Evolutionary conservation across 1,284 basidiomycete species (phyloP), one percentile per base, ranked within the genome.

Genomic region (Anthracocystis panici-leucophaei): DNA sequence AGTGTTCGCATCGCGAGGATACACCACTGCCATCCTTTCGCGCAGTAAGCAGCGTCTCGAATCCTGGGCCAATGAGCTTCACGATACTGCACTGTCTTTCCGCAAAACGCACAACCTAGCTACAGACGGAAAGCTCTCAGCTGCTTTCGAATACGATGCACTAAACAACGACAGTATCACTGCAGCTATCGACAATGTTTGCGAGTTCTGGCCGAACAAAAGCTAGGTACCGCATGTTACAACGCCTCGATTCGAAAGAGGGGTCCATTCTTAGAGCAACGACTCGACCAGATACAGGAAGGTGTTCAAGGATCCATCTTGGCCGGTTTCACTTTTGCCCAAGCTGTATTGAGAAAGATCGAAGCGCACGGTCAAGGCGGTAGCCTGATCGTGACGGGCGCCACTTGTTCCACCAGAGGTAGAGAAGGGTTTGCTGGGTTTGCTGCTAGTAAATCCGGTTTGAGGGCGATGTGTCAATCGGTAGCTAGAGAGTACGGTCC

Each of bases 381-480:
- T 6, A 70, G 12, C 16, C 44, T 82, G 38, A 52, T 82, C 18
- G 79, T 80, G 4, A 82, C 80, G 2, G 80, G 80, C 10, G 80
- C 80, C 5, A 80, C 79, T 3, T 68, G 62, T 20, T 66, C 65
- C 23, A 78, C 63, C 0, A 53, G 80, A 12, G 80, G 80, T 1
- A 57, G 77, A n/a, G 74, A 75, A 25, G 67, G 69, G 3, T 82
- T 82, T 60, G 79, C 77, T 27, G 74, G 68, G 5, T 82, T 82
- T 52, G 76, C 77, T 2, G 74, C 79, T 7, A 69, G 71, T 44
- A 82, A 81, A 45, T 64, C 64, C 0, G 79, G 77, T 12, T 55
- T 81, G 11, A 20, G 79, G 42, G 58, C 67, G 2, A 64, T 78
- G 57, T 79, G 79, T 45, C 77, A 79, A 66, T 75, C 79, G 20